A percentile compares a stretch with the other conserved stretches of the same genome.
phyloP scores from a whole-genome alignment of 1,284 basidiomycete species.

The Apiotrichum mycotoxinovorans region DNA sequence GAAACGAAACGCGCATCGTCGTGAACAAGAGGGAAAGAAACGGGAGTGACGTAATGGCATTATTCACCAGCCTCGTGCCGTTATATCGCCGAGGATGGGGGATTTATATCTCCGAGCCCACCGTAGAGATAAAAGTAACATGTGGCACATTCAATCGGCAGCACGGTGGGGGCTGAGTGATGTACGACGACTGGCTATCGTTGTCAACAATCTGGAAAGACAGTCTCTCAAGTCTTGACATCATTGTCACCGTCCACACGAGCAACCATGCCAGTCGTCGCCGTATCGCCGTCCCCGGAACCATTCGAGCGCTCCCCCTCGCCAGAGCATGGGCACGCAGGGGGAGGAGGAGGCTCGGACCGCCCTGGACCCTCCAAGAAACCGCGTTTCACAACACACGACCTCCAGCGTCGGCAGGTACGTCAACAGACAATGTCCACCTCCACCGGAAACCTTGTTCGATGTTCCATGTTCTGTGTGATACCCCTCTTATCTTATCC shows the following conservation, averaged over 20 bases:
- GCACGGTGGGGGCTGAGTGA: too few relatives aligned
- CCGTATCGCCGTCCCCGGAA: neutral
- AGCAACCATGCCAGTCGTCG: constrained; percentile 13
- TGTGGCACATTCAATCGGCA: too few relatives aligned
- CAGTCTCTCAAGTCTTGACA: neutral
- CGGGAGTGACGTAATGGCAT: too few relatives aligned
- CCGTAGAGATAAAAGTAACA: too few relatives aligned
- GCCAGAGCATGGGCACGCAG: constrained; percentile 12
- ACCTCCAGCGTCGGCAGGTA: constrained; percentile 33
- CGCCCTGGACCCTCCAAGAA: constrained; percentile 19
- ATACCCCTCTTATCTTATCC: too few relatives aligned
- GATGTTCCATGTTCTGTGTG: too few relatives aligned
- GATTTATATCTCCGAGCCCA: too few relatives aligned
- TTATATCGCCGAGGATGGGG: too few relatives aligned
- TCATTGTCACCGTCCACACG: neutral
- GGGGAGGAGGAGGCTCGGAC: neutral
- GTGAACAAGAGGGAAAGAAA: too few relatives aligned
- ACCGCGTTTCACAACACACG: constrained; percentile 27
- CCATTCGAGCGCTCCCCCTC: constrained; percentile 8
- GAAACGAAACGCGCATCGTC: too few relatives aligned
- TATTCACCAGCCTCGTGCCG: too few relatives aligned
- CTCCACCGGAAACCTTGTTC: neutral
- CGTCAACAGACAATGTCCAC: neutral
- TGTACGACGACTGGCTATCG: neutral
- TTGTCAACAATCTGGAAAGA: neutral